phyloP scores from a whole-genome alignment of 768 basidiomycete genomes.

The Naganishia vishniacii region DNA sequence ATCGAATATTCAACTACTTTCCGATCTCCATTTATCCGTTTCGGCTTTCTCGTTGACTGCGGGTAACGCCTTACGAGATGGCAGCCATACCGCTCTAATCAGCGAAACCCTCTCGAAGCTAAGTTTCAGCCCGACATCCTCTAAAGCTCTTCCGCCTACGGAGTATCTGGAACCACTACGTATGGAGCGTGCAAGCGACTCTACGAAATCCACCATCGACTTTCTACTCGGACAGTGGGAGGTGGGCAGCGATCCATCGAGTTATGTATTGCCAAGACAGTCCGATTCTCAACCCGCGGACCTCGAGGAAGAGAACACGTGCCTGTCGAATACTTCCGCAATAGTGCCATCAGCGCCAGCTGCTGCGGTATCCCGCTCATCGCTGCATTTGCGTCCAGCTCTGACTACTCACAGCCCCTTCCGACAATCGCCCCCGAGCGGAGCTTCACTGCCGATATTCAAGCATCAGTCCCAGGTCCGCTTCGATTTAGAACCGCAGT shows the following conservation, averaged over 20 bases:
- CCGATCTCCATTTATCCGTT: constrained; percentile 6
- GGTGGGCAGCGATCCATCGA: not conserved
- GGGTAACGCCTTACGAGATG: not conserved
- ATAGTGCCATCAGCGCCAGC: not conserved
- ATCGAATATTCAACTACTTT: not conserved
- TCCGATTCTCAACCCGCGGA: not conserved
- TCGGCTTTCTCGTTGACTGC: not conserved
- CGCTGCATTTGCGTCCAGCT: not conserved
- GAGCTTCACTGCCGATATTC: not conserved
- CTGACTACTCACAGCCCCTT: not conserved
- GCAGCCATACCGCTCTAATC: not conserved
- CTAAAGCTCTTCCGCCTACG: not conserved
- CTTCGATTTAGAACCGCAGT: constrained; percentile 1
- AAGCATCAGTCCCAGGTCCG: constrained; percentile 1
- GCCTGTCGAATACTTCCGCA: not conserved
- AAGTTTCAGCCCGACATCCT: not conserved
- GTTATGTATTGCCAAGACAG: not conserved
- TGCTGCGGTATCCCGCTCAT: not conserved
- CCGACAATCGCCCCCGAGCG: no score
- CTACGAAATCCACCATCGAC: not conserved
- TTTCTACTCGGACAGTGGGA: constrained; percentile 2
- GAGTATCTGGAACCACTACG: not conserved
- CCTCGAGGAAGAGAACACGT: not conserved
- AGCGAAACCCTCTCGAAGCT: constrained; percentile 15
- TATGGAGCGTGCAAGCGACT: not conserved